Evolutionary conservation across 352 stramenopile species (phyloP).

Genomic region (Phytopythium aichiense): DNA sequence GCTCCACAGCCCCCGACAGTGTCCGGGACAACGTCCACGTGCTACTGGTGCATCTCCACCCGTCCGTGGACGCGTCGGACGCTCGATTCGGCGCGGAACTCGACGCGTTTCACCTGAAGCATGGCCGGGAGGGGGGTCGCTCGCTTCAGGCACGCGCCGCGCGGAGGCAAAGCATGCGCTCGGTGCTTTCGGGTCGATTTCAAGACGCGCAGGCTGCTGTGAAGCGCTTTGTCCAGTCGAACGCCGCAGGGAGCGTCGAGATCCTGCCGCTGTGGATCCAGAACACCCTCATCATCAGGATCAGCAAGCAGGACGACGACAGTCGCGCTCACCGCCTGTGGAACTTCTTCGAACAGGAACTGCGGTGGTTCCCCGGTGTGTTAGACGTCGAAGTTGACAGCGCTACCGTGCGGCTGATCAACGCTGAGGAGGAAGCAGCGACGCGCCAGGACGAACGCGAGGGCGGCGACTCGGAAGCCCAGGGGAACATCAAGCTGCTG

Average conservation of each 20-base stretch:
- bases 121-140: neutral
- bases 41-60: slow-evolving; percentile 45
- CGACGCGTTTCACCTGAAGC: neutral
- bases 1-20: neutral
- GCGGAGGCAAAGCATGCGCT: slow-evolving; percentile 16
- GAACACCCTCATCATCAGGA: slow-evolving; percentile 47
- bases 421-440: slow-evolving; percentile 11
- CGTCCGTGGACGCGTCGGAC: slow-evolving; percentile 13
- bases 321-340: neutral
- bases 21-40: neutral
- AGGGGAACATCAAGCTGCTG: slow-evolving; percentile 46
- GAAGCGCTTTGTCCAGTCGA: slow-evolving; percentile 19
- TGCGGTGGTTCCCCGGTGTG: slow-evolving; percentile 37
- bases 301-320: slow-evolving; percentile 6
- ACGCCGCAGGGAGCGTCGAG: slow-evolving; percentile 1
- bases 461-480: slow-evolving; percentile 2
- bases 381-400: slow-evolving; percentile 38
- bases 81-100: neutral
- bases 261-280: slow-evolving; percentile 51
- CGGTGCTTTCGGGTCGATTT: slow-evolving; percentile 11
- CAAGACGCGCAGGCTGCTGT: slow-evolving; percentile 19
- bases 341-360: slow-evolving; percentile 18
- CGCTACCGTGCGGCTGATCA: slow-evolving; percentile 16
- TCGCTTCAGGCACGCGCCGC: slow-evolving; percentile 1
- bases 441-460: slow-evolving; percentile 1